Evolutionary conservation across 306 rosid genomes (phyloP).

Genomic region (Rubus idaeus): DNA sequence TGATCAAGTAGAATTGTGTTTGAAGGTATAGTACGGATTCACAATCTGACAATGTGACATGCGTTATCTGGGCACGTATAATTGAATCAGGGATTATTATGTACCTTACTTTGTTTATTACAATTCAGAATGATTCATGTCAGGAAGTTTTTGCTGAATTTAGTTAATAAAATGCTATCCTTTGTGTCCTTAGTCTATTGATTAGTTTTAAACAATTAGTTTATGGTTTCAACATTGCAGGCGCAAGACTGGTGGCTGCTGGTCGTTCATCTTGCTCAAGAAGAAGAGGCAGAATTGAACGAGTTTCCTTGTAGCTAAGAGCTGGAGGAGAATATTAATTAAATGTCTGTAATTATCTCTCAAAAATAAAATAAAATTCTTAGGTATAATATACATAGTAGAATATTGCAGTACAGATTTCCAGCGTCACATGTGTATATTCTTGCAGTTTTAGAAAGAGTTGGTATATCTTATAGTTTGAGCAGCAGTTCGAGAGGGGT

Average conservation of each 20-base stretch:
- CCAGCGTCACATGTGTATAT: background rate
- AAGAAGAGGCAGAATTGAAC: constrained; percentile 21
- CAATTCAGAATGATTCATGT: background rate
- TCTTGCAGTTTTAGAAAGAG: background rate
- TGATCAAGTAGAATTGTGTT: background rate
- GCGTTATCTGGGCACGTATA: background rate
- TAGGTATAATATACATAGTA: background rate
- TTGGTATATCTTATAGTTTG: background rate
- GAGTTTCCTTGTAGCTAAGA: constrained; percentile 6
- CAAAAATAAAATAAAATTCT: background rate
- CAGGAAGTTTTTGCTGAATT: background rate
- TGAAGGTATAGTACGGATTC: background rate
- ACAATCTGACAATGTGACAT: background rate
- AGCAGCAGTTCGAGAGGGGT: background rate
- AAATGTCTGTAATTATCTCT: background rate
- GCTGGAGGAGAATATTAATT: constrained; percentile 4
- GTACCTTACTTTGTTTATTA: background rate
- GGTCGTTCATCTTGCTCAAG: constrained; percentile 24
- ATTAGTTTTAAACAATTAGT: background rate
- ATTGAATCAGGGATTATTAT: background rate
- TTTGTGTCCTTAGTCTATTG: background rate
- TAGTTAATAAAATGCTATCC: background rate
- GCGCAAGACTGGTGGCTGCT: constrained; percentile 30
- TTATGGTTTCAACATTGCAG: constrained; percentile 9
- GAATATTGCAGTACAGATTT: background rate